These are phyloP conservation scores for Funneliformis geosporum DNA, from an alignment of 192 early-diverging fungal genomes.

Conservation along the genomic window DNA sequence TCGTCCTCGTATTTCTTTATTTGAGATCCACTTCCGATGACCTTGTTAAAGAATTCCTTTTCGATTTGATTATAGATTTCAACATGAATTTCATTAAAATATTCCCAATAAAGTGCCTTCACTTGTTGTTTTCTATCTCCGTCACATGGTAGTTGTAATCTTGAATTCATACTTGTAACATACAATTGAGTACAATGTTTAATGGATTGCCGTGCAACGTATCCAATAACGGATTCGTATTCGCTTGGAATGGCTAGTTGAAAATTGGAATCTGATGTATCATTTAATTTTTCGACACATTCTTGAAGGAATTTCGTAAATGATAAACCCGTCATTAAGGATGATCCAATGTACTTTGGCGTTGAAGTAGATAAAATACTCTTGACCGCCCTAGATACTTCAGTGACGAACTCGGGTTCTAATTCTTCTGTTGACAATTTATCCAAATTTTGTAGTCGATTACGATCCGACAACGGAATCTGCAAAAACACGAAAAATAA, in stretches of 20 bases:
- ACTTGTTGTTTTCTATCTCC: neutral
- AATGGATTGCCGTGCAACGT: neutral
- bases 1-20: neutral
- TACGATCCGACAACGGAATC: neutral
- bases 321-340: conserved; percentile 4
- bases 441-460: conserved; percentile 16
- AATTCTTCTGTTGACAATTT: neutral
- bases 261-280: neutral
- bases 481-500: neutral
- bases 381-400: neutral
- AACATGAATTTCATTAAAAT: neutral
- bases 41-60: neutral
- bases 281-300: conserved; percentile 19
- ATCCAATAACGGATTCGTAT: conserved; percentile 8
- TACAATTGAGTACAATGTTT: neutral
- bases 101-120: neutral
- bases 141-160: neutral
- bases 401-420: neutral
- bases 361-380: neutral
- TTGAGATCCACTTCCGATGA: neutral
- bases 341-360: conserved; percentile 24
- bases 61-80: neutral
- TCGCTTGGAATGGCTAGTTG: conserved; percentile 17
- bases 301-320: conserved; percentile 20
- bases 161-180: neutral